Evolutionary conservation across 345 rosid genomes (phyloP).

Genomic region (Pistacia integerrima): DNA sequence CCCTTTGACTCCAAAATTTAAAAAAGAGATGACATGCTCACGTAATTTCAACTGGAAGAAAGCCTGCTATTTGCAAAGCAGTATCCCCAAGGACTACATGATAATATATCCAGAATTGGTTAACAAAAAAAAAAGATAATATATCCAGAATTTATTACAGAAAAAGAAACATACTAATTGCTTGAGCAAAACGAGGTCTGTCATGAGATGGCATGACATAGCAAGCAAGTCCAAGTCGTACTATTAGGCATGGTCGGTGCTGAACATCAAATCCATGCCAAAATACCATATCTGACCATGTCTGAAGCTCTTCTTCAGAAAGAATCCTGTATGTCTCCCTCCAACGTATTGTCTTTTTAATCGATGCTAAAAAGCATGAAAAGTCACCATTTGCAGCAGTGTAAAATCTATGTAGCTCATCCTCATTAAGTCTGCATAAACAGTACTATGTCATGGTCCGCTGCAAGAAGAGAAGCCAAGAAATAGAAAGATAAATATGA

Average conservation of each 20-base stretch:
- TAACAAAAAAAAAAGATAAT: slow-evolving; percentile 16
- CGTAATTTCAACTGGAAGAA: background rate
- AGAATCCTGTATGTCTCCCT: slow-evolving; percentile 82
- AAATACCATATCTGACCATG: slow-evolving; percentile 80
- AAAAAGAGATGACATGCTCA: background rate
- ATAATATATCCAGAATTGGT: background rate
- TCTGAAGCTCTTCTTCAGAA: slow-evolving; percentile 74
- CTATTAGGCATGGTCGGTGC: slow-evolving; percentile 82
- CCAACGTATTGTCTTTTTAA: slow-evolving; percentile 91
- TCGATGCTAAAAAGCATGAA: slow-evolving; percentile 58
- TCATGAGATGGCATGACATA: slow-evolving; percentile 60
- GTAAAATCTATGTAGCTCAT: slow-evolving; percentile 76
- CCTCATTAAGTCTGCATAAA: slow-evolving; percentile 79
- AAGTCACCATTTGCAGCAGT: slow-evolving; percentile 81
- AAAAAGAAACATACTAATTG: slow-evolving; percentile 65
- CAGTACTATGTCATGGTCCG: slow-evolving; percentile 34
- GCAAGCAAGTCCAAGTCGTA: slow-evolving; percentile 86
- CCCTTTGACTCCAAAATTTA: background rate
- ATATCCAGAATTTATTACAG: background rate
- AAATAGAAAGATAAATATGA: slow-evolving; percentile 22
- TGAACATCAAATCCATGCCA: slow-evolving; percentile 93
- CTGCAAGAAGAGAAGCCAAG: slow-evolving; percentile 30
- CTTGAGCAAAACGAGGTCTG: slow-evolving; percentile 87
- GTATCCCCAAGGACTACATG: background rate
- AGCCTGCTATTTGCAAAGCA: background rate